phyloP scores from a whole-genome alignment of 78 protist genomes.

The Protostelium mycophagum region DNA sequence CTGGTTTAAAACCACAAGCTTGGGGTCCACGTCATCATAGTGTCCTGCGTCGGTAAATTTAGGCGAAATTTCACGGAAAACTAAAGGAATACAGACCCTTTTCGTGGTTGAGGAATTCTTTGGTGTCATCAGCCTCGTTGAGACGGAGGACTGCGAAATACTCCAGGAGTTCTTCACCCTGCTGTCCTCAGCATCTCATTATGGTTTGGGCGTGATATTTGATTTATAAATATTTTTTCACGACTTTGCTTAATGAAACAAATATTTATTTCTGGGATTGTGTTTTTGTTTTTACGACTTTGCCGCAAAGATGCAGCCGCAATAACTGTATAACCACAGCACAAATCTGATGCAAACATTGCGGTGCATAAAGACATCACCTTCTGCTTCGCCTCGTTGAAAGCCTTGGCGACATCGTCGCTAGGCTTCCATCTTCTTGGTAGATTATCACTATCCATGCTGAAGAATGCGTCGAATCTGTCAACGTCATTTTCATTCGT shows the following conservation, averaged over 20 bases:
- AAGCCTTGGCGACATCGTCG: slow-evolving; percentile 26
- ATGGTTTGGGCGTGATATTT: slow-evolving; percentile 17
- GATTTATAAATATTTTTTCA: neutral
- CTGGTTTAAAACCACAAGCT: slow-evolving; percentile 29
- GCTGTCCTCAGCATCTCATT: neutral
- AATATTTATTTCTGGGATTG: too few relatives aligned
- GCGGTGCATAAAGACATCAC: neutral
- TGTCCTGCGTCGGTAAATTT: neutral
- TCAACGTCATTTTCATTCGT: slow-evolving; percentile 7
- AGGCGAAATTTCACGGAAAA: too few relatives aligned
- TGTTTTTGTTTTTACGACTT: neutral
- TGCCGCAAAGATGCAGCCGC: neutral
- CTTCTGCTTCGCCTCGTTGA: slow-evolving; percentile 43
- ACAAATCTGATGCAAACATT: neutral
- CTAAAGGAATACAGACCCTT: too few relatives aligned
- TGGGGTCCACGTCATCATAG: slow-evolving; percentile 11
- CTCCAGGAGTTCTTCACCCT: neutral
- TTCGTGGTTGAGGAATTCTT: neutral
- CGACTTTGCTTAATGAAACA: slow-evolving; percentile 1
- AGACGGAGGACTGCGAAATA: neutral
- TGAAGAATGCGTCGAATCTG: slow-evolving; percentile 44
- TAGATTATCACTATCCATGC: slow-evolving; percentile 20
- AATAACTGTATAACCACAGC: neutral
- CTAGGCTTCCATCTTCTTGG: slow-evolving; percentile 51
- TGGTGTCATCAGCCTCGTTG: neutral